phyloP scores from a whole-genome alignment of 192 early-diverging fungal genomes.

The Linnemannia zychae region DNA sequence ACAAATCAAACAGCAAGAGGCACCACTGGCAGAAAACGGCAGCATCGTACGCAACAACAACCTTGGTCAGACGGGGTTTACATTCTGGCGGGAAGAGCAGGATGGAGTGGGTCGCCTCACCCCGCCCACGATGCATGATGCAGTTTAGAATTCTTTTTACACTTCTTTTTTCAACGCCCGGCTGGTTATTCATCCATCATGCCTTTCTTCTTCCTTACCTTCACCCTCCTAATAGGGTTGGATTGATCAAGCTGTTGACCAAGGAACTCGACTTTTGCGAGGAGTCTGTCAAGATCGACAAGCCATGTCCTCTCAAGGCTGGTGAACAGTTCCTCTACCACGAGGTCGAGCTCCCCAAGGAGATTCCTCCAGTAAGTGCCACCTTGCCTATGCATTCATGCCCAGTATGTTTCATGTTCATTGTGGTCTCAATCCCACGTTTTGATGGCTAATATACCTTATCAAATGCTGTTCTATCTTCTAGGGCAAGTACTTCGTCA shows the following conservation, averaged over 20 bases:
- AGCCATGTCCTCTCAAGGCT: constrained; percentile 61
- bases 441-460: not conserved
- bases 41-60: not conserved
- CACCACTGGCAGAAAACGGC: not conserved
- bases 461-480: constrained; percentile 10
- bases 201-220: not conserved
- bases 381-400: not conserved
- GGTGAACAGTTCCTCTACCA: constrained; percentile 59
- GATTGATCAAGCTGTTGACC: constrained; percentile 59
- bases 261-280: constrained; percentile 67
- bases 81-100: not conserved
- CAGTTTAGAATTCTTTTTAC: not conserved
- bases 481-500: constrained; percentile 69
- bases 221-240: constrained; percentile 52
- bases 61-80: not conserved
- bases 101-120: not conserved
- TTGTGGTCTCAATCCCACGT: not conserved
- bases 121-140: not conserved
- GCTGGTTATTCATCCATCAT: not conserved
- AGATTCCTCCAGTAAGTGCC: constrained; percentile 65
- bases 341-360: constrained; percentile 65
- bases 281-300: constrained; percentile 61
- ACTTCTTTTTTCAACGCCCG: not conserved
- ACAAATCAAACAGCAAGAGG: not conserved
- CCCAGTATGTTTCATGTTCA: not conserved